These are phyloP conservation scores for Echeveria elegans DNA, from an alignment of 164 flowering plant genomes.

Conservation along the genomic window DNA sequence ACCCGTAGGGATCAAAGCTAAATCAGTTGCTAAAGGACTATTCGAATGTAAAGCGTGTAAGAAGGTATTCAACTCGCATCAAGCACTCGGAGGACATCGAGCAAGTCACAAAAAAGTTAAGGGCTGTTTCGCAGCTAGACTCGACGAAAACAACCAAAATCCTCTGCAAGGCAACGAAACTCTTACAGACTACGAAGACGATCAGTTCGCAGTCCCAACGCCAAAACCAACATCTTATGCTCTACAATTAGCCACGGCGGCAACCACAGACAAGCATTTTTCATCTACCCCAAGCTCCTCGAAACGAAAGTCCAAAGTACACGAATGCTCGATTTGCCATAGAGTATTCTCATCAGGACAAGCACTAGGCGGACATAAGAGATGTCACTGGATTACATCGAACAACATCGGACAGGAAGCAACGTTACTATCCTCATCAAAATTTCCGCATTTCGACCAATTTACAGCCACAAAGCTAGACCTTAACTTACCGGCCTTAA, in stretches of 20 bases:
- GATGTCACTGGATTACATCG: conserved; percentile 95
- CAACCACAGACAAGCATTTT: too few species aligned
- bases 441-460: neutral
- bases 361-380: conserved; percentile 90
- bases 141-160: conserved; percentile 32
- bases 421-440: too few species aligned
- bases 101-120: conserved; percentile 98
- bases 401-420: conserved; percentile 9
- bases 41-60: conserved; percentile 91
- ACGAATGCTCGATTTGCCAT: conserved; percentile 83
- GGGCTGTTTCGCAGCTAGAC: conserved; percentile 75
- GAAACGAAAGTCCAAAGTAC: conserved; percentile 63
- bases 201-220: conserved; percentile 24
- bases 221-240: conserved; percentile 21
- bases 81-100: conserved; percentile 89
- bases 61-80: conserved; percentile 86
- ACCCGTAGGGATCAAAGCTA: conserved; percentile 35
- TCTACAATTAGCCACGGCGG: conserved; percentile 19
- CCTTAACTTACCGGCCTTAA: neutral
- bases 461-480: neutral
- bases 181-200: conserved; percentile 15
- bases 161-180: conserved; percentile 29
- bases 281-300: conserved; percentile 7
- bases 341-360: conserved; percentile 78
- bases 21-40: conserved; percentile 32